These are phyloP conservation scores for Penicillium sp. DNA, from an alignment of 2,329 filamentous ascomycete species.

Conservation along the genomic window DNA sequence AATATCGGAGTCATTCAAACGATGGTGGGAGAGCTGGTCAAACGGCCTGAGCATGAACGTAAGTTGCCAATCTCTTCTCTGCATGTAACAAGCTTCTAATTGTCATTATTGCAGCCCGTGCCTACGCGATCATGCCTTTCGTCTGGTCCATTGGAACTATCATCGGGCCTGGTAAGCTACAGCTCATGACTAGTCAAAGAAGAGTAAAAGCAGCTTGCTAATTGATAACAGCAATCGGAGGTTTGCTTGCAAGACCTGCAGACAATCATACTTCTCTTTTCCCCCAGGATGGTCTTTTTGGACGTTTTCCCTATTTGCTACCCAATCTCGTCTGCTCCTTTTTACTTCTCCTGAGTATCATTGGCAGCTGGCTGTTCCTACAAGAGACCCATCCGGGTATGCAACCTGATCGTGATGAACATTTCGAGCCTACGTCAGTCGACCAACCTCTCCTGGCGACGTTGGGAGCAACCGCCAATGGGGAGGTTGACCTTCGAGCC, in stretches of 20 bases:
- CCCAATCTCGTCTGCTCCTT: slow-evolving; percentile 82
- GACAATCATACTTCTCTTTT: slow-evolving; percentile 72
- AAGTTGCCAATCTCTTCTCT: slow-evolving; percentile 34
- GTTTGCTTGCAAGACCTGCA: slow-evolving; percentile 77
- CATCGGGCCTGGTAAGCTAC: slow-evolving; percentile 62
- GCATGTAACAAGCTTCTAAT: not conserved
- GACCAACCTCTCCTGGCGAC: slow-evolving; percentile 75
- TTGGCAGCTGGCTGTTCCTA: slow-evolving; percentile 76
- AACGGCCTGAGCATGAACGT: slow-evolving; percentile 82
- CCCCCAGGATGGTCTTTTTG: slow-evolving; percentile 68
- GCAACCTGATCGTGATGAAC: slow-evolving; percentile 52
- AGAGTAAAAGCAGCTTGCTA: slow-evolving; percentile 3
- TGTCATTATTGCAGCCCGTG: slow-evolving; percentile 59
- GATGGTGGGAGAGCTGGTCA: slow-evolving; percentile 87
- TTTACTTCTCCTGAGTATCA: slow-evolving; percentile 74
- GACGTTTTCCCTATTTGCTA: slow-evolving; percentile 78
- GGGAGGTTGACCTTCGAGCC: slow-evolving; percentile 70
- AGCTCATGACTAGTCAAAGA: not conserved
- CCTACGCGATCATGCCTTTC: slow-evolving; percentile 91
- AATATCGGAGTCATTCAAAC: slow-evolving; percentile 91
- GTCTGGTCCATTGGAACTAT: slow-evolving; percentile 92
- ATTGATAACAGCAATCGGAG: slow-evolving; percentile 67
- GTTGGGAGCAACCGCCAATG: slow-evolving; percentile 71
- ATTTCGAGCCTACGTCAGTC: slow-evolving; percentile 48
- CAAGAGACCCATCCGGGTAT: slow-evolving; percentile 88